A percentile compares a stretch with the other conserved stretches of the same genome.
phyloP scores from a whole-genome alignment of 331 rosid genomes.

The Phaseolus coccineus region DNA sequence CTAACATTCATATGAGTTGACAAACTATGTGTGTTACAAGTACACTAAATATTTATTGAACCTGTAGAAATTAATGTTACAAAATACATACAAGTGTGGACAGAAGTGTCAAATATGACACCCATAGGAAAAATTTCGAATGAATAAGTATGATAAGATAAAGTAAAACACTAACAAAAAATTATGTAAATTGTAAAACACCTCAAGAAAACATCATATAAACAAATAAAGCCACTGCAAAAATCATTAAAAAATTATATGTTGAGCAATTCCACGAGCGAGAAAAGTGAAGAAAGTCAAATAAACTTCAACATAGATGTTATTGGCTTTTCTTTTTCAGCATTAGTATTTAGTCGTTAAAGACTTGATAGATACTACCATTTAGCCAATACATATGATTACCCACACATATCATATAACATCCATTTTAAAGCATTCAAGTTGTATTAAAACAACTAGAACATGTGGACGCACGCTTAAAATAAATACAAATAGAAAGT shows the following conservation, averaged over 20 bases:
- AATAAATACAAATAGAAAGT: not conserved
- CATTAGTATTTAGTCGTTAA: not conserved
- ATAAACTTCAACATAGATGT: not conserved
- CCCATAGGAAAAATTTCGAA: not conserved
- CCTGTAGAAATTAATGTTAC: not conserved
- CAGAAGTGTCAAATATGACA: not conserved
- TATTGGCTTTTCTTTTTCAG: not conserved
- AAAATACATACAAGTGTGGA: not conserved
- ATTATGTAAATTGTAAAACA: not conserved
- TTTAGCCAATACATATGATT: not conserved
- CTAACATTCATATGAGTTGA: slow-evolving; percentile 13
- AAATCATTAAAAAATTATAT: slow-evolving; percentile 8
- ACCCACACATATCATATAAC: not conserved
- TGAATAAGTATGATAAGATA: not conserved
- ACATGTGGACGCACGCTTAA: not conserved
- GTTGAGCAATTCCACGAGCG: not conserved
- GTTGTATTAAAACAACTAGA: not conserved
- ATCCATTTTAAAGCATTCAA: not conserved
- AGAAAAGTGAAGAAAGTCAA: not conserved
- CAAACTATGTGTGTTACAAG: not conserved
- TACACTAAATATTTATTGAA: not conserved
- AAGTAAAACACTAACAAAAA: not conserved
- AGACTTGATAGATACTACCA: not conserved
- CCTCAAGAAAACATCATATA: not conserved
- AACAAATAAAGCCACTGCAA: not conserved